Base-by-base conservation (phyloP, 257 asterid genomes). In the Jacaranda mimosifolia region DNA sequence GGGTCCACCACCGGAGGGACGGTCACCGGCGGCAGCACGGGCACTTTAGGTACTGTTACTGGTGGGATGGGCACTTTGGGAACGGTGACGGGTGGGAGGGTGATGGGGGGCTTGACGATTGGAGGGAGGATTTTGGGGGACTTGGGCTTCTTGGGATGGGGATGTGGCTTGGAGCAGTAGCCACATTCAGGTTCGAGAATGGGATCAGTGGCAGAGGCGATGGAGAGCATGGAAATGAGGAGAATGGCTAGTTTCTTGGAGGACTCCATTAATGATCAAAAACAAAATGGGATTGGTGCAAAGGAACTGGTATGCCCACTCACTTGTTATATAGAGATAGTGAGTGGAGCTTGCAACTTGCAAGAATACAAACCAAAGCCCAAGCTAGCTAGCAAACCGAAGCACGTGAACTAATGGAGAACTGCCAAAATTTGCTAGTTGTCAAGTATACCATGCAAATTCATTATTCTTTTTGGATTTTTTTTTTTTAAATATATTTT, bases 371-470 rank as follows among this genome's bases (percentile, higher is more conserved):
- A 85, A n/a, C n/a, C n/a, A 35, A 73, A 84, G 21, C 82, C 82
- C 87, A 67, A 88, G 67, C n/a, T n/a, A n/a, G n/a, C n/a, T n/a
- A n/a, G n/a, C n/a, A 57, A 52, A 84, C 75, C 70, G 64, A 63
- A 70, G 78, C 95, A 88, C 87, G 95, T 90, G 95, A 90, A 90
- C 63, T 18, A n/a, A 74, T 9, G 46, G 83, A 81, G 75, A 76
- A 73, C 62, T 70, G 88, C 85, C 94, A 87, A 86, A 70, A 32
- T 72, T 81, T 86, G 92, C 89, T 77, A 87, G 94, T 86, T 89
- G 92, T 80, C 88, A 82, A 58, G 66, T n/a, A n/a, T 77, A 56
- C 80, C 82, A 66, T 72, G 76, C 79, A 77, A 18, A 35, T 75
- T 70, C 74, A 62, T 63, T 65, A 6, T 43, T 75, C 48, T 46